Percentiles rank a stretch among this genome's conserved stretches.
phyloP scores from a whole-genome alignment of 2,329 filamentous ascomycete genomes.

The Acephala macrosclerotiorum region DNA sequence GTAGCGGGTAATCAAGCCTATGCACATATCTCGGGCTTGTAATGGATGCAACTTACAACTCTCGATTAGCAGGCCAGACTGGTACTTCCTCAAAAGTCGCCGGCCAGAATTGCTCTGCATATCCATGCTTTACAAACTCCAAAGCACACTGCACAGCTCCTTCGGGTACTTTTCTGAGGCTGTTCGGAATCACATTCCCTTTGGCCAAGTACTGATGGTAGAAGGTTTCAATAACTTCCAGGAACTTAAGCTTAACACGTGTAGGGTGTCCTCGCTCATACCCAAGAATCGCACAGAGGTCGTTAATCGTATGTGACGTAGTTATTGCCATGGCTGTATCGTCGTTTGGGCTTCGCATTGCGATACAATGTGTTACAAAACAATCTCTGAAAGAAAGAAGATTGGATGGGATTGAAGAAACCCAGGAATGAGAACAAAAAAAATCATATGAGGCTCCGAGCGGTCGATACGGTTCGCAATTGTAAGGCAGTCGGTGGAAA shows the following conservation, averaged over 20 bases:
- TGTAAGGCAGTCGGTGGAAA: background rate
- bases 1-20: too few relatives aligned
- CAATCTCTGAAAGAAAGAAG: conserved; percentile 1
- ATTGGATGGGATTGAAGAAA: background rate
- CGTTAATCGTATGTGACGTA: background rate
- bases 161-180: background rate
- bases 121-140: conserved; percentile 2
- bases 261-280: conserved; percentile 2
- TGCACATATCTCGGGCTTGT: background rate
- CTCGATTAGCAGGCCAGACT: conserved; percentile 5
- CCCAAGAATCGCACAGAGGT: conserved; percentile 6
- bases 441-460: background rate
- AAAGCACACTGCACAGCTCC: conserved; percentile 4
- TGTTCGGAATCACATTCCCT: conserved; percentile 8
- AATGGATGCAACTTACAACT: conserved; percentile 10
- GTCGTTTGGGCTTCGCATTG: background rate
- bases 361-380: background rate
- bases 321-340: background rate
- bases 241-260: background rate
- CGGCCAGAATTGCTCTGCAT: conserved; percentile 5
- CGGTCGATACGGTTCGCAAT: conserved; percentile 7
- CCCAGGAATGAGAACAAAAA: background rate
- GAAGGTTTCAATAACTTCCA: background rate
- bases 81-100: background rate
- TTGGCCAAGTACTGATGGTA: background rate